Conservation (phyloP, 169 alveolate species). For the Plasmodium gallinaceum region DNA sequence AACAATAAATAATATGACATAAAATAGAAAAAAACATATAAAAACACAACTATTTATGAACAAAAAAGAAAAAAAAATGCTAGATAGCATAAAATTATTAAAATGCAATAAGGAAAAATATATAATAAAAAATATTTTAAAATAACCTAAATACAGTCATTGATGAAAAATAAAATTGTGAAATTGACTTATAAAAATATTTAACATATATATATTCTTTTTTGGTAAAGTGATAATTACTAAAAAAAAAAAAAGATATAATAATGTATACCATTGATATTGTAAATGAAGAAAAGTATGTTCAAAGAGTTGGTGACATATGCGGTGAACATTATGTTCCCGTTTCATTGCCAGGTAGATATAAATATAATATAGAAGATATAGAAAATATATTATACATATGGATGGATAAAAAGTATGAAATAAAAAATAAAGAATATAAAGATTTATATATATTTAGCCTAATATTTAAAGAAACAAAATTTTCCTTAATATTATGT, state of each 20-base stretch:
- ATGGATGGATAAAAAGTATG: slow-evolving; percentile 37
- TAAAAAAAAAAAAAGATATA: not conserved
- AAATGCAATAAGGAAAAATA: too few relatives aligned
- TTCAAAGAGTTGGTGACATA: slow-evolving; percentile 61
- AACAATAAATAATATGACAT: too few relatives aligned
- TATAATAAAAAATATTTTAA: too few relatives aligned
- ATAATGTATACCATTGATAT: slow-evolving; percentile 68
- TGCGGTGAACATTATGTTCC: slow-evolving; percentile 62
- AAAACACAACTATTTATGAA: too few relatives aligned
- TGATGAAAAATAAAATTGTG: too few relatives aligned
- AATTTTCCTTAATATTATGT: slow-evolving; percentile 52
- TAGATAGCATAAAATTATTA: too few relatives aligned
- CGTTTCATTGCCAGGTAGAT: slow-evolving; percentile 47
- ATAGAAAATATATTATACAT: slow-evolving; percentile 44
- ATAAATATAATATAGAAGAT: slow-evolving; percentile 53
- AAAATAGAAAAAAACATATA: too few relatives aligned
- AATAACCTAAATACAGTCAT: too few relatives aligned
- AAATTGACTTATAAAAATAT: not conserved
- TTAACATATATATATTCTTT: not conserved
- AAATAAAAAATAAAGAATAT: slow-evolving; percentile 25
- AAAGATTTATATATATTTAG: slow-evolving; percentile 24
- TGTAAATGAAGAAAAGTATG: slow-evolving; percentile 18
- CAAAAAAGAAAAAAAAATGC: too few relatives aligned
- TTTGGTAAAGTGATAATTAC: not conserved
- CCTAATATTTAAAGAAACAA: slow-evolving; percentile 47